Conservation (phyloP, 2,329 filamentous ascomycete genomes). For the Penicillium italicum region DNA sequence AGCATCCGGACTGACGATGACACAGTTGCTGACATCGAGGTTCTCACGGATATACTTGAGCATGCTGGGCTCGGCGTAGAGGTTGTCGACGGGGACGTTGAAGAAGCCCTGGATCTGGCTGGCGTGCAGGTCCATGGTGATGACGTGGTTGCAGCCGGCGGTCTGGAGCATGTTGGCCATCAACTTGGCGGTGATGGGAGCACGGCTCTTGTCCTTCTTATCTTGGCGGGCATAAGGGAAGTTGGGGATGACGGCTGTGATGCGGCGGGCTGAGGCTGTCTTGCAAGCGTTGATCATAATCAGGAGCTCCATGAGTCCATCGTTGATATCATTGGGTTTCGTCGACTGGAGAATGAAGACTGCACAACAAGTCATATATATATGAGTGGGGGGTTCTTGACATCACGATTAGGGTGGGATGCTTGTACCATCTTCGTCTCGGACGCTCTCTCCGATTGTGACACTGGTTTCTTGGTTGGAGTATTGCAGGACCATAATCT, state of each 20-base stretch:
- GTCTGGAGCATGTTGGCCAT: slow-evolving; percentile 98
- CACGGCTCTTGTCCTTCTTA: slow-evolving; percentile 93
- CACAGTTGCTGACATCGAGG: slow-evolving; percentile 73
- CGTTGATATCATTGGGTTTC: slow-evolving; percentile 92
- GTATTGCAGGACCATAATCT: slow-evolving; percentile 66
- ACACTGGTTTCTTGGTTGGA: slow-evolving; percentile 64
- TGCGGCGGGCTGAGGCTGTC: slow-evolving; percentile 77
- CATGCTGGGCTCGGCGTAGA: slow-evolving; percentile 91
- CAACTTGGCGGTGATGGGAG: slow-evolving; percentile 92
- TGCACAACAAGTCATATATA: slow-evolving; percentile 29
- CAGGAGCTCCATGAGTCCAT: slow-evolving; percentile 94
- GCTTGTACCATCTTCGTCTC: slow-evolving; percentile 80
- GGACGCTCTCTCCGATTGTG: slow-evolving; percentile 90
- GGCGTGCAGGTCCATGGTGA: slow-evolving; percentile 94
- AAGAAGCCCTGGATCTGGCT: slow-evolving; percentile 96
- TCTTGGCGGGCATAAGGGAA: slow-evolving; percentile 96
- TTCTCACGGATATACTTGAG: slow-evolving; percentile 89
- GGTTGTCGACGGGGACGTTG: slow-evolving; percentile 74
- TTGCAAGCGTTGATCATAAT: slow-evolving; percentile 98
- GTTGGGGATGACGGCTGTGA: slow-evolving; percentile 92
- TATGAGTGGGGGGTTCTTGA: slow-evolving; percentile 9
- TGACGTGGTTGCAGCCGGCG: slow-evolving; percentile 86
- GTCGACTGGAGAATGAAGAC: slow-evolving; percentile 97
- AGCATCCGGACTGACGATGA: slow-evolving; percentile 92
- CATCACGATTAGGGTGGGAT: slow-evolving; percentile 14